A percentile compares a stretch with the other conserved stretches of the same genome.
These are phyloP conservation scores for Apiospora pterosperma DNA, from an alignment of 2,329 filamentous ascomycete genomes.

Conservation along the genomic window DNA sequence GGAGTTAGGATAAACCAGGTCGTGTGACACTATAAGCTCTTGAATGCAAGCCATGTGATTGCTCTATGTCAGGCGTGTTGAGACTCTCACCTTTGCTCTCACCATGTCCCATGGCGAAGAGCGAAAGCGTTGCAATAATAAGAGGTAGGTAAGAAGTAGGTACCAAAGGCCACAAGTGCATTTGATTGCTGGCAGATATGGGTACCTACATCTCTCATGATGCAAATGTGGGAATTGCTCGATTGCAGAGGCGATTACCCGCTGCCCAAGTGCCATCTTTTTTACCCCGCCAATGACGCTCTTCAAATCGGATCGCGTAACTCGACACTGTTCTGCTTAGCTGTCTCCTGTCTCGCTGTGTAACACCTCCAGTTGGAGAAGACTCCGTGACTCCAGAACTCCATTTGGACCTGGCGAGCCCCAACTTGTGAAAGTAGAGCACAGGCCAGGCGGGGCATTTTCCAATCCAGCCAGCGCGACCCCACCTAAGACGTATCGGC, in stretches of 20 bases:
- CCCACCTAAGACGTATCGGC: neutral
- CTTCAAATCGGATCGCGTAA: neutral
- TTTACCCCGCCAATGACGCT: neutral
- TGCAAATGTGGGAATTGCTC: neutral
- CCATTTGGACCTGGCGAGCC: neutral
- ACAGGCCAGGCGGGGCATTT: constrained; percentile 1
- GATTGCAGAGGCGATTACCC: neutral
- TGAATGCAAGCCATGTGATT: neutral
- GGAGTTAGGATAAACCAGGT: constrained; percentile 1
- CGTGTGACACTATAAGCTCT: neutral
- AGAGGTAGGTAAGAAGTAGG: neutral
- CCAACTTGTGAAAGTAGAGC: neutral
- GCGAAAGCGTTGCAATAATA: neutral
- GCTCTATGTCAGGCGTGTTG: neutral
- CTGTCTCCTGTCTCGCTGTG: too few relatives aligned
- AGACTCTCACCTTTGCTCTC: neutral
- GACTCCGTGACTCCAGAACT: neutral
- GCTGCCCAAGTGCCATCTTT: neutral
- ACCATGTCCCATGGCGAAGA: neutral
- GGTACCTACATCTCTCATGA: neutral
- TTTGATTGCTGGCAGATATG: neutral
- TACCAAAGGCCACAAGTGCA: neutral
- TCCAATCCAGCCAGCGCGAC: neutral
- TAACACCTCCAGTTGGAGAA: neutral
- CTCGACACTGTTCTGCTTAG: too few relatives aligned